phyloP scores from a whole-genome alignment of 2,329 filamentous ascomycete genomes.

The Microcyclospora tardicrescens region DNA sequence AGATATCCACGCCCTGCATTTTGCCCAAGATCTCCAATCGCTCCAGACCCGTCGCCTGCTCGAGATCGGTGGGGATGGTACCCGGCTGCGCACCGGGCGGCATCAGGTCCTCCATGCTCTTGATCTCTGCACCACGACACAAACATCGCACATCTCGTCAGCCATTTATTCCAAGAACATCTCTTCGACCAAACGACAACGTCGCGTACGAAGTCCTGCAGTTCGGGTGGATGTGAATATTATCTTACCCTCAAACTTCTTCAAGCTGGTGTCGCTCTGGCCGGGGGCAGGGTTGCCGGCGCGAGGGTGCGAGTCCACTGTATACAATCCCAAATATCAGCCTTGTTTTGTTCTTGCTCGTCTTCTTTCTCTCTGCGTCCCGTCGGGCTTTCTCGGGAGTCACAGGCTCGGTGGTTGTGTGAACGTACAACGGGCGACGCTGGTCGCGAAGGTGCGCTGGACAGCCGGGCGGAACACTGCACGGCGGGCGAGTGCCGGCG shows the following conservation, averaged over 20 bases:
- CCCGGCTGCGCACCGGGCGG: constrained; percentile 70
- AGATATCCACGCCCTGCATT: constrained; percentile 96
- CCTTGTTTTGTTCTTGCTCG: neutral
- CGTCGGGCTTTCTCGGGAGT: neutral
- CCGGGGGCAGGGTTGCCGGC: neutral
- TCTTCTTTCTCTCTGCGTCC: neutral
- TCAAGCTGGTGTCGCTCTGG: neutral
- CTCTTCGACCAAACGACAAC: too few species aligned
- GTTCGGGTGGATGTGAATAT: neutral
- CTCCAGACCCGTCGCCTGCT: constrained; percentile 94
- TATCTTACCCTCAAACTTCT: neutral
- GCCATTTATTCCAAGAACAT: too few species aligned
- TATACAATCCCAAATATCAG: neutral
- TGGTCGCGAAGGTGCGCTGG: constrained; percentile 35
- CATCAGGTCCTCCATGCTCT: constrained; percentile 66
- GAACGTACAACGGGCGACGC: constrained; percentile 34
- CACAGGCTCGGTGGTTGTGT: constrained; percentile 1
- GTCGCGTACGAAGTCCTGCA: neutral
- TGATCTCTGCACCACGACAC: constrained; percentile 53
- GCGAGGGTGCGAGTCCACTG: neutral
- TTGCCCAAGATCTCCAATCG: constrained; percentile 98
- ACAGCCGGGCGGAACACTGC: constrained; percentile 26
- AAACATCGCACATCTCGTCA: neutral
- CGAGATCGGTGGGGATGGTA: constrained; percentile 81
- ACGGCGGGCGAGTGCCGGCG: constrained; percentile 34